Conservation (phyloP, 129 eudicot genomes). For the Silybum marianum region DNA sequence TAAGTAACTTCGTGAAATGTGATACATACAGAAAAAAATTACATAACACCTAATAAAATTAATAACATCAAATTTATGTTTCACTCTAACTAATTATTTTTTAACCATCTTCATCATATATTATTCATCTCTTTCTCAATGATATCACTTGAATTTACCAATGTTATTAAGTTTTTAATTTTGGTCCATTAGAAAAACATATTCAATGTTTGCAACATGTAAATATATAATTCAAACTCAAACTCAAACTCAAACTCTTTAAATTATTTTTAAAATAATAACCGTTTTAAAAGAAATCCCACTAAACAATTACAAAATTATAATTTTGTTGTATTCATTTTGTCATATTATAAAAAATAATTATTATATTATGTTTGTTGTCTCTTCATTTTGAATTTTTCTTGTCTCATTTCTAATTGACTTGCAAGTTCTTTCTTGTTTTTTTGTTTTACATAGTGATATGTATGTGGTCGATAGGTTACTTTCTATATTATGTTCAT, state of each 20-base stretch:
- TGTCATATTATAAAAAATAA: neutral
- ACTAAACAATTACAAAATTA: neutral
- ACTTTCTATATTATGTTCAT: neutral
- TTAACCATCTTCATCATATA: no score
- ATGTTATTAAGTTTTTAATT: no score
- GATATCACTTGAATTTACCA: no score
- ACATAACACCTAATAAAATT: no score
- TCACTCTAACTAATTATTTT: no score
- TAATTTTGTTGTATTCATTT: neutral
- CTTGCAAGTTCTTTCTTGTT: constrained; percentile 2
- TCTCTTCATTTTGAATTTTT: neutral
- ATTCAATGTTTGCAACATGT: neutral
- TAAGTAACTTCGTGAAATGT: no score
- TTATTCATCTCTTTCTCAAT: no score
- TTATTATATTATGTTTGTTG: constrained; percentile 10
- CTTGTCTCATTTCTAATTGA: constrained; percentile 24
- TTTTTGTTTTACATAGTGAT: neutral
- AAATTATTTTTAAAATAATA: neutral
- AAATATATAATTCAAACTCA: neutral
- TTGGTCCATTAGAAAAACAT: neutral
- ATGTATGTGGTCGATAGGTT: neutral
- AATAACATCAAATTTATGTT: no score
- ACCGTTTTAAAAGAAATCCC: neutral
- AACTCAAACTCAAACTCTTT: neutral
- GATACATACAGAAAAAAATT: no score